Conservation (phyloP, 495 filamentous ascomycete genomes). For the Neurospora pannonica region DNA sequence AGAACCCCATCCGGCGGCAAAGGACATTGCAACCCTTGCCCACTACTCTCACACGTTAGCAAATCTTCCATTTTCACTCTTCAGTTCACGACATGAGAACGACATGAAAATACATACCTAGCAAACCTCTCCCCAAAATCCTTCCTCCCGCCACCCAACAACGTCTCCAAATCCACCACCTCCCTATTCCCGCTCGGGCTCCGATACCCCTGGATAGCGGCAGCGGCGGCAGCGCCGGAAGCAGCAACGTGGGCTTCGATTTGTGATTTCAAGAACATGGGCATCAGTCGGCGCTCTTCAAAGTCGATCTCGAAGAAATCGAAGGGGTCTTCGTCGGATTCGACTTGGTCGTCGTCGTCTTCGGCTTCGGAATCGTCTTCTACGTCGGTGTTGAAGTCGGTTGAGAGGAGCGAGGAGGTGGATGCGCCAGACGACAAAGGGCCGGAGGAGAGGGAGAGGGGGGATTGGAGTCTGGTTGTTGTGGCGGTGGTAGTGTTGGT, state of each 20-base stretch:
- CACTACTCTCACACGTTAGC: not conserved
- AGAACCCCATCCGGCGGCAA: not conserved
- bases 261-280: constrained; percentile 1
- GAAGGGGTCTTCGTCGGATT: not conserved
- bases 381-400: not conserved
- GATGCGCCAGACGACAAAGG: not conserved
- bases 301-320: not conserved
- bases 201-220: not conserved
- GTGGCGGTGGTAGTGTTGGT: not conserved
- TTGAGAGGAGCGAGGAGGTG: not conserved
- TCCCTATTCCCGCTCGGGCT: not conserved
- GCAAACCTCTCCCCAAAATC: not conserved
- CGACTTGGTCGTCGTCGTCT: not conserved
- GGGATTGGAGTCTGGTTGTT: not conserved
- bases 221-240: not conserved
- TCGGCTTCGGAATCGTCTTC: not conserved
- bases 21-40: not conserved
- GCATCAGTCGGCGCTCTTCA: constrained; percentile 16
- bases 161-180: not conserved
- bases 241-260: not conserved
- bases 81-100: not conserved
- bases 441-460: not conserved
- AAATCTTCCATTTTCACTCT: not conserved
- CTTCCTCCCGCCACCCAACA: not conserved
- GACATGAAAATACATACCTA: too few species aligned